Percentiles rank a stretch among this genome's conserved stretches.
phyloP scores from a whole-genome alignment of 495 filamentous ascomycete genomes.

The Neurospora hispaniola region DNA sequence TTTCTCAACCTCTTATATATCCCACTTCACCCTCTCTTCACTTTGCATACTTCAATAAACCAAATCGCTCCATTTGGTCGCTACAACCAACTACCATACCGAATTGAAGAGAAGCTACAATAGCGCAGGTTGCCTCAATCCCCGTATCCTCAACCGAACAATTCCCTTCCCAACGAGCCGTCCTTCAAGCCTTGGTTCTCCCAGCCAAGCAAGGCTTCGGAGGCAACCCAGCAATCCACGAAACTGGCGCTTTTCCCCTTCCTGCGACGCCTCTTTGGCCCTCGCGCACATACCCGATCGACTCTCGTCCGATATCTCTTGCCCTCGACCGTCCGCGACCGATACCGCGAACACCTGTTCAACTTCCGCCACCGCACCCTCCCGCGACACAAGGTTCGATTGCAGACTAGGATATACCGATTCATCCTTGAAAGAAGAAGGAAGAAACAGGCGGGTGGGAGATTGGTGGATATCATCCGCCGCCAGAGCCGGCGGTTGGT shows the following conservation, averaged over 20 bases:
- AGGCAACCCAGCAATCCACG: neutral
- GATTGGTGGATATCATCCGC: conserved; percentile 41
- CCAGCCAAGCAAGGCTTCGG: neutral
- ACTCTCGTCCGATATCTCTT: conserved; percentile 49
- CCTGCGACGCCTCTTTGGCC: conserved; percentile 8
- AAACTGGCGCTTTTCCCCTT: conserved; percentile 19
- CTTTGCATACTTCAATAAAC: neutral
- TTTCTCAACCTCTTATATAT: neutral
- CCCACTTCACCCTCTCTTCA: neutral
- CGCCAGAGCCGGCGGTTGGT: conserved; percentile 37
- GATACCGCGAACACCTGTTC: conserved; percentile 51
- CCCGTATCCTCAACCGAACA: neutral
- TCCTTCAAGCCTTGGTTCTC: neutral
- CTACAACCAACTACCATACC: neutral
- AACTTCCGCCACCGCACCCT: conserved; percentile 64
- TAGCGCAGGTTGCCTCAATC: neutral
- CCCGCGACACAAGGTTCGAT: conserved; percentile 52
- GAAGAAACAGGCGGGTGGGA: conserved; percentile 35
- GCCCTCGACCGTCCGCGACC: conserved; percentile 29
- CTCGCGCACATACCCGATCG: conserved; percentile 1
- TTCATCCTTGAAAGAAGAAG: conserved; percentile 57
- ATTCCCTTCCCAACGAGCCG: neutral
- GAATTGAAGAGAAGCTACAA: neutral
- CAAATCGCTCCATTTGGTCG: neutral
- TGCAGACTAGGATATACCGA: conserved; percentile 65